These are phyloP conservation scores for Aspergillus sp. DNA, from an alignment of 2,329 filamentous ascomycete species.

Conservation along the genomic window DNA sequence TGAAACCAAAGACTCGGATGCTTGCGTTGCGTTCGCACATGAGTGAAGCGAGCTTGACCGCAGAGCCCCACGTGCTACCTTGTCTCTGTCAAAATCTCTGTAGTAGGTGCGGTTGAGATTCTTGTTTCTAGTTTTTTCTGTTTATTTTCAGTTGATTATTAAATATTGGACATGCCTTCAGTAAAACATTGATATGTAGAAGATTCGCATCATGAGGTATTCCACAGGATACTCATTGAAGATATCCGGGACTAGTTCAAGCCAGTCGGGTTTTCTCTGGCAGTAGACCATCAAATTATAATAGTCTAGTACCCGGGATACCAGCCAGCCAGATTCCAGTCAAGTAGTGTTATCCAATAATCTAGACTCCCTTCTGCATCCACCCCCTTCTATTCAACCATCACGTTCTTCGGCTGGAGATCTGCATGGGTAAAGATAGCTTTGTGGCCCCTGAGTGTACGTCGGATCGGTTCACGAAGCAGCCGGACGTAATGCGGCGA, in stretches of 20 bases:
- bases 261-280: slow-evolving; percentile 22
- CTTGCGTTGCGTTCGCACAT: too few species aligned
- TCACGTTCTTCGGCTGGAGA: slow-evolving; percentile 25
- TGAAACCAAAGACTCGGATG: too few species aligned
- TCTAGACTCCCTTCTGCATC: slow-evolving; percentile 10
- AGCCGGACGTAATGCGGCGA: slow-evolving; percentile 23
- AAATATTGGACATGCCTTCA: too few species aligned
- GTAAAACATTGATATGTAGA: slow-evolving; percentile 16
- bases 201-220: slow-evolving; percentile 20
- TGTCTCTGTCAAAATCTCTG: too few species aligned
- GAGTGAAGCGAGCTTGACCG: too few species aligned
- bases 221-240: slow-evolving; percentile 21
- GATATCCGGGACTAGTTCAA: slow-evolving; percentile 21
- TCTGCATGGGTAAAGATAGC: slow-evolving; percentile 24
- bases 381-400: slow-evolving; percentile 17
- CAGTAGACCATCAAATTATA: slow-evolving; percentile 23
- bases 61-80: too few species aligned
- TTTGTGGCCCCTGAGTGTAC: slow-evolving; percentile 23
- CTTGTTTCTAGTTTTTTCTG: too few species aligned
- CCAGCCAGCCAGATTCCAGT: slow-evolving; percentile 26
- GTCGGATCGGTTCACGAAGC: slow-evolving; percentile 19
- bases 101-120: too few species aligned
- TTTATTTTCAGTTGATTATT: too few species aligned
- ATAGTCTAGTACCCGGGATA: slow-evolving; percentile 26
- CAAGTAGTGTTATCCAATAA: slow-evolving; percentile 16